Evolutionary conservation across 129 eudicot genomes (phyloP).

Genomic region (Helianthus tuberosus): DNA sequence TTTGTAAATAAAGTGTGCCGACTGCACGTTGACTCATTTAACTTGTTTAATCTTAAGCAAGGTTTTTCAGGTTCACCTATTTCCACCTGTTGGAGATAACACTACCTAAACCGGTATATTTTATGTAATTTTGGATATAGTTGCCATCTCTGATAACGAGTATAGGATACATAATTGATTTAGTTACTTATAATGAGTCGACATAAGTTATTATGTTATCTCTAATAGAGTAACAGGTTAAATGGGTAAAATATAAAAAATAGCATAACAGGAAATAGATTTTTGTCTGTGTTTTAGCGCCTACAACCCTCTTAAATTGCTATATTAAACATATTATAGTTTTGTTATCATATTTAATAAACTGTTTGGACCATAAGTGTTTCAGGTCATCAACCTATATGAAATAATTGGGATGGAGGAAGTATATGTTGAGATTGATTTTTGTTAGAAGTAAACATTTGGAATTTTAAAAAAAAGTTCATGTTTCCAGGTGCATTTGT

Average conservation of each 20-base stretch:
- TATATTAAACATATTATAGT: neutral
- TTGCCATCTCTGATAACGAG: neutral
- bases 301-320: neutral
- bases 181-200: neutral
- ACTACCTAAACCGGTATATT: neutral
- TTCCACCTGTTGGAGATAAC: neutral
- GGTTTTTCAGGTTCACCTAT: neutral
- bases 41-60: neutral
- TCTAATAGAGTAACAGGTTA: neutral
- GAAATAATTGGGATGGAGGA: constrained; percentile 4
- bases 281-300: neutral
- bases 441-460: constrained; percentile 1
- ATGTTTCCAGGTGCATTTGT: constrained; percentile 40
- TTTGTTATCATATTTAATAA: neutral
- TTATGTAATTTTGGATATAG: neutral
- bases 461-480: constrained; percentile 9
- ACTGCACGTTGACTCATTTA: neutral
- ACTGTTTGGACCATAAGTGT: neutral
- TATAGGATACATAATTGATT: neutral
- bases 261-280: too few relatives aligned
- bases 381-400: neutral
- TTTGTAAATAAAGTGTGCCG: too few relatives aligned
- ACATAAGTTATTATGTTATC: neutral
- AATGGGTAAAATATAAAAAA: too few relatives aligned
- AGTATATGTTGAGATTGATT: neutral